Conservation (phyloP, 2,329 filamentous ascomycete species). For the Botrytis cinerea region DNA sequence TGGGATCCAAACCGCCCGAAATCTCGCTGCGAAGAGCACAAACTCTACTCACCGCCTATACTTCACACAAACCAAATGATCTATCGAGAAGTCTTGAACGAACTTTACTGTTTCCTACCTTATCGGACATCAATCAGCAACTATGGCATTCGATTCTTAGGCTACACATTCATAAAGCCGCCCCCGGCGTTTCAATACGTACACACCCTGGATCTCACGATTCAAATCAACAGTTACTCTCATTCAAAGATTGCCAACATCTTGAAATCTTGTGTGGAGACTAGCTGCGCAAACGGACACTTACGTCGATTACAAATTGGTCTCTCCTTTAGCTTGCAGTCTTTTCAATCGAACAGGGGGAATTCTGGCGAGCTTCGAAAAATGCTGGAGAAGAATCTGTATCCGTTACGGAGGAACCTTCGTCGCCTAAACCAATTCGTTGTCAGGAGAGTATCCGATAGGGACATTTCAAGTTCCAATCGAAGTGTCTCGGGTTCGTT, state of each 20-base stretch:
- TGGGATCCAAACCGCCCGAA: conserved; percentile 23
- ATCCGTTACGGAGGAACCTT: conserved; percentile 21
- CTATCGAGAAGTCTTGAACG: conserved; percentile 24
- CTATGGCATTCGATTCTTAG: conserved; percentile 24
- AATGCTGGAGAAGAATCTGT: conserved; percentile 19
- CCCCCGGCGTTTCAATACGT: conserved; percentile 20
- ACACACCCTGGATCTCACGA: conserved; percentile 23
- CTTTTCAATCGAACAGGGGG: conserved; percentile 15
- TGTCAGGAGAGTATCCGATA: conserved; percentile 6
- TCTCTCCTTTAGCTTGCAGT: conserved; percentile 21
- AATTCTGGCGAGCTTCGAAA: conserved; percentile 19
- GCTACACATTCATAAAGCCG: conserved; percentile 22
- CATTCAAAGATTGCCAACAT: conserved; percentile 22
- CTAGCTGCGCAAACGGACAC: conserved; percentile 22
- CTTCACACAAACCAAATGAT: conserved; percentile 22
- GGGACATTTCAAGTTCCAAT: conserved; percentile 14
- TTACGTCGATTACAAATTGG: conserved; percentile 22
- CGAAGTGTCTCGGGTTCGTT: conserved; percentile 8
- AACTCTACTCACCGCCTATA: conserved; percentile 24
- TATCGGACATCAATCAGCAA: conserved; percentile 22
- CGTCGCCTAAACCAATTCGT: conserved; percentile 17
- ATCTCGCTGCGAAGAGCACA: conserved; percentile 16
- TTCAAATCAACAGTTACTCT: conserved; percentile 25
- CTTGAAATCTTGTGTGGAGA: conserved; percentile 21
- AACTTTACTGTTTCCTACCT: conserved; percentile 23